Percentiles rank a stretch among this genome's conserved stretches.
Conservation (phyloP, 2,329 filamentous ascomycete genomes). For the Cladosporium sphaerospermum region DNA sequence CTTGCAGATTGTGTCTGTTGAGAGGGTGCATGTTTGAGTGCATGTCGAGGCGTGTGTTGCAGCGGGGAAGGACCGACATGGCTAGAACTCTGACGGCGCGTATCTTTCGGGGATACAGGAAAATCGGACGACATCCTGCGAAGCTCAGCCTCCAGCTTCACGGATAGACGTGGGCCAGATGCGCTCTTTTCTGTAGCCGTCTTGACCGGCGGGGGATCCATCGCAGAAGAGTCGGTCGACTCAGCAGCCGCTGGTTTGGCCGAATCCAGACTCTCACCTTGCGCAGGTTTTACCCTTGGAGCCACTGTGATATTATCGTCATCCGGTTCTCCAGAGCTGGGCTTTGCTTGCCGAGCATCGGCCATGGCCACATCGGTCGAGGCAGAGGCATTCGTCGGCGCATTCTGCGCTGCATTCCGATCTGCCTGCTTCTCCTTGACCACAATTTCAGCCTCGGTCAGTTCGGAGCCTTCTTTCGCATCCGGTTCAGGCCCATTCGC, state of each 20-base stretch:
- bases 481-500: constrained; percentile 24
- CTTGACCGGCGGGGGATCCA: not conserved
- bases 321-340: constrained; percentile 12
- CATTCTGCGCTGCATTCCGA: not conserved
- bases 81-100: not conserved
- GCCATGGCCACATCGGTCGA: not conserved
- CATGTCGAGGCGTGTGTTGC: not conserved
- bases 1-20: constrained; percentile 2
- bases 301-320: constrained; percentile 22
- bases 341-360: not conserved
- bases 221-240: not conserved
- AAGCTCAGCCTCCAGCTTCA: not conserved
- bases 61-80: not conserved
- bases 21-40: not conserved
- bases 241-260: not conserved
- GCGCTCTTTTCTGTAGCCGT: not conserved
- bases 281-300: constrained; percentile 10
- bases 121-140: constrained; percentile 1
- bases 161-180: not conserved
- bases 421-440: constrained; percentile 18
- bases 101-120: constrained; percentile 4
- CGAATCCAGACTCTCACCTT: no score
- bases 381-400: not conserved
- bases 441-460: constrained; percentile 22
- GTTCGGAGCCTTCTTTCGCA: constrained; percentile 13